Percentiles rank a stretch among this genome's conserved stretches.
Evolutionary conservation across 2,329 filamentous ascomycete species (phyloP).

Genomic region (Tolypocladium nubicola): DNA sequence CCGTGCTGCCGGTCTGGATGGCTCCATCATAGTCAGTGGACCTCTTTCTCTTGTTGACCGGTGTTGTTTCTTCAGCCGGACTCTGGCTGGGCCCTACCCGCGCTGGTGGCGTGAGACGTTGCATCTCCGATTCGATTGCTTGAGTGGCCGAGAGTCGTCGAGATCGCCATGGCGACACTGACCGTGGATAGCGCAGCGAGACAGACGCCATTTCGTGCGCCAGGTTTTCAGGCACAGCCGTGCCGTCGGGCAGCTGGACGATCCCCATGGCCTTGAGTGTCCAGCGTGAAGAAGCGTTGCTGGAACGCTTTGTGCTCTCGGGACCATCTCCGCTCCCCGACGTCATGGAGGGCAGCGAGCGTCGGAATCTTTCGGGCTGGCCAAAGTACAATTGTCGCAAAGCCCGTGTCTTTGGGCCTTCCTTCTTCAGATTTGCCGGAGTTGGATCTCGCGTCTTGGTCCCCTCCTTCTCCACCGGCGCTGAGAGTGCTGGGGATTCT

Average conservation of each 20-base stretch:
- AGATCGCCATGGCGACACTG: background rate
- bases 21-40: constrained; percentile 1
- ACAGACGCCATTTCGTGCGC: constrained; percentile 27
- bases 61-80: background rate
- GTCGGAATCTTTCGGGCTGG: constrained; percentile 21
- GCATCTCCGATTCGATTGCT: constrained; percentile 1
- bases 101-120: constrained; percentile 3
- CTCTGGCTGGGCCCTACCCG: background rate
- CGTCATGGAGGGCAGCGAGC: constrained; percentile 26
- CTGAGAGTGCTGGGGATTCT: background rate
- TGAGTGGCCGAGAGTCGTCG: background rate
- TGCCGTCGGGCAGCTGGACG: constrained; percentile 41
- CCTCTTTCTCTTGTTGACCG: constrained; percentile 12
- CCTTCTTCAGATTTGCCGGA: constrained; percentile 6
- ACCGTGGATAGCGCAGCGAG: background rate
- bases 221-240: constrained; percentile 40
- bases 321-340: constrained; percentile 14
- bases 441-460: constrained; percentile 12
- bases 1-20: background rate
- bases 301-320: constrained; percentile 16
- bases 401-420: constrained; percentile 23
- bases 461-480: constrained; percentile 6
- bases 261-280: constrained; percentile 39
- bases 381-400: constrained; percentile 23
- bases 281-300: constrained; percentile 33